Conservation (phyloP, 2,329 filamentous ascomycete species). For the Cladophialophora bantiana region DNA sequence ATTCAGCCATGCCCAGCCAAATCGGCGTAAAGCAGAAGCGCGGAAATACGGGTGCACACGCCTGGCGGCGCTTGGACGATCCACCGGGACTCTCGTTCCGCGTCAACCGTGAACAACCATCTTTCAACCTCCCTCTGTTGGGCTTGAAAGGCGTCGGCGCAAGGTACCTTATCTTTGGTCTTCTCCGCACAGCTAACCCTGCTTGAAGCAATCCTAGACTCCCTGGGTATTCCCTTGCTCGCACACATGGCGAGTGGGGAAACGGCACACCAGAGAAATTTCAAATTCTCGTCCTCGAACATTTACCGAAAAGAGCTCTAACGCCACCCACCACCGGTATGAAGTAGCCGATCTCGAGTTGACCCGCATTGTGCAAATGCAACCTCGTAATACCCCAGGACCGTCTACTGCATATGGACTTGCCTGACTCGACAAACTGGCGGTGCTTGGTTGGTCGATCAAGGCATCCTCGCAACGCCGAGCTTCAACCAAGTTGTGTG, state of each 20-base stretch:
- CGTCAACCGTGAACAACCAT: constrained; percentile 24
- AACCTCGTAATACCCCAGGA: background rate
- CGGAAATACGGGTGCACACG: constrained; percentile 10
- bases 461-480: background rate
- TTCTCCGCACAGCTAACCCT: background rate
- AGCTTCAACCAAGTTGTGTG: background rate
- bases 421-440: background rate
- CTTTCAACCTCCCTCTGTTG: constrained; percentile 22
- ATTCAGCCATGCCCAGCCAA: constrained; percentile 10
- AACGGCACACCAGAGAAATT: background rate
- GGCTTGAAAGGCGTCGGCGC: background rate
- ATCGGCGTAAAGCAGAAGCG: constrained; percentile 20
- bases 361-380: background rate
- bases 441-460: background rate
- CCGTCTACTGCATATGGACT: background rate
- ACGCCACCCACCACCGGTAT: background rate
- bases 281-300: background rate
- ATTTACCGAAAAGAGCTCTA: background rate
- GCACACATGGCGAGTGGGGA: background rate
- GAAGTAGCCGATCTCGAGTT: background rate
- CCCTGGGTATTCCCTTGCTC: background rate
- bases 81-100: constrained; percentile 15
- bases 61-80: constrained; percentile 19
- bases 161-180: constrained; percentile 4
- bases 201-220: background rate